A percentile compares a stretch with the other conserved stretches of the same genome.
Evolutionary conservation across 768 basidiomycete species (phyloP).

Genomic region (Russula vinacea): DNA sequence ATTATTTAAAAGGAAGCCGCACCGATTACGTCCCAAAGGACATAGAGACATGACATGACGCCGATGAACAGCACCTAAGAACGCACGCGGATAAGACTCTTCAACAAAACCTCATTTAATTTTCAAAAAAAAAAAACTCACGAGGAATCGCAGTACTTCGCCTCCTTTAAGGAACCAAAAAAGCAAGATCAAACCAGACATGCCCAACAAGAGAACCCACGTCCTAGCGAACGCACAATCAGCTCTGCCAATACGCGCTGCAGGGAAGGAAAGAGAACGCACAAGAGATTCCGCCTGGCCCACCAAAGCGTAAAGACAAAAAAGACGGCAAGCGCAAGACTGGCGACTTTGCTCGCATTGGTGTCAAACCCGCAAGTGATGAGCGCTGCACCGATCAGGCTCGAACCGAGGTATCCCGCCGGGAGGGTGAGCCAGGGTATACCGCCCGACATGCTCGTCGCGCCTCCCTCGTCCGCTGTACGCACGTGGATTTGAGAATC

Average conservation of each 20-base stretch:
- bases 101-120: background rate
- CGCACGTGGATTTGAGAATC: background rate
- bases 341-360: conserved; percentile 82
- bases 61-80: conserved; percentile 74
- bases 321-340: conserved; percentile 75
- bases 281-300: conserved; percentile 75
- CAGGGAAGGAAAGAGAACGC: conserved; percentile 31
- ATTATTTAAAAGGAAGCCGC: conserved; percentile 33
- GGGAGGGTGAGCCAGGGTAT: conserved; percentile 78
- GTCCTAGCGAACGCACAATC: conserved; percentile 46
- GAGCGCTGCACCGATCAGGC: conserved; percentile 80
- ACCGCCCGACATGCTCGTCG: conserved; percentile 84
- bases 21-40: conserved; percentile 86
- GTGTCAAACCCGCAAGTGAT: conserved; percentile 89
- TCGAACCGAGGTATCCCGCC: conserved; percentile 82
- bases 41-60: conserved; percentile 84
- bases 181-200: conserved; percentile 72
- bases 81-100: background rate
- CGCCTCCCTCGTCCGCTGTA: conserved; percentile 82
- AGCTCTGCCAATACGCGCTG: background rate
- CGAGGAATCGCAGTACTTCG: conserved; percentile 73
- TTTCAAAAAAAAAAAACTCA: conserved; percentile 36
- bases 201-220: conserved; percentile 73
- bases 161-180: conserved; percentile 83
- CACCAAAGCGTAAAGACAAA: conserved; percentile 89